Evolutionary conservation across 2,329 filamentous ascomycete species (phyloP), one percentile per base, ranked within the genome.

Genomic region (Curvularia lunata): DNA sequence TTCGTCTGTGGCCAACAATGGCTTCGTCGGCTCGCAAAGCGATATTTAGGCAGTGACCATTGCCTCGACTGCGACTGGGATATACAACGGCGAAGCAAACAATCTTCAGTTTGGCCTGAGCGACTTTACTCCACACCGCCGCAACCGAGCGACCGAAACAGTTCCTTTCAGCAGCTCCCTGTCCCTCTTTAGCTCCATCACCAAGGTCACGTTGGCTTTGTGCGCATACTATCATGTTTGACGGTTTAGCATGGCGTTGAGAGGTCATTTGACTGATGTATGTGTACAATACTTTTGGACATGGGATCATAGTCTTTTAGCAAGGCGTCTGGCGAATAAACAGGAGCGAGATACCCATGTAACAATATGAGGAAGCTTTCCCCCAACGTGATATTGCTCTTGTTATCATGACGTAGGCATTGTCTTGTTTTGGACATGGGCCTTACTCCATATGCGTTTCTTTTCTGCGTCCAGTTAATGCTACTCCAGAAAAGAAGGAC

Each of bases 141-240:
- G 25, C 51, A 42, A 8, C 45, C 51, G 16, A 45, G 49, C 51
- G 54, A 56, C 40, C 50, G 51, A 45, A 49, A 55, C 51, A 48
- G 45, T 50, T 38, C 56, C 43, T 65, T 65, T 41, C 49, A 64
- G 30, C 63, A 63, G 32, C 50, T 64, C 5, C 61, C 58, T 28
- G 41, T 32, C n/a, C 47, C 37, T 12, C 45, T 46, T 50, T 59
- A 56, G 40, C 16, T 38, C 19, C 19, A 32, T 28, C 42, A 23
- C 25, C 16, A 32, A 51, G 32, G 28, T 52, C 49, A 34, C 41
- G 37, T 55, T 34, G 41, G 41, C 45, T 19, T 38, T 46, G 47
- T 52, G 27, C 41, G 45, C 25, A 55, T 37, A 32, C 23, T n/a
- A 37, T 48, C 54, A 52, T 48, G 40, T 48, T 54, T 54, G 55